Evolutionary conservation across 2,329 filamentous ascomycete genomes (phyloP).

Genomic region (Cercospora sp.): DNA sequence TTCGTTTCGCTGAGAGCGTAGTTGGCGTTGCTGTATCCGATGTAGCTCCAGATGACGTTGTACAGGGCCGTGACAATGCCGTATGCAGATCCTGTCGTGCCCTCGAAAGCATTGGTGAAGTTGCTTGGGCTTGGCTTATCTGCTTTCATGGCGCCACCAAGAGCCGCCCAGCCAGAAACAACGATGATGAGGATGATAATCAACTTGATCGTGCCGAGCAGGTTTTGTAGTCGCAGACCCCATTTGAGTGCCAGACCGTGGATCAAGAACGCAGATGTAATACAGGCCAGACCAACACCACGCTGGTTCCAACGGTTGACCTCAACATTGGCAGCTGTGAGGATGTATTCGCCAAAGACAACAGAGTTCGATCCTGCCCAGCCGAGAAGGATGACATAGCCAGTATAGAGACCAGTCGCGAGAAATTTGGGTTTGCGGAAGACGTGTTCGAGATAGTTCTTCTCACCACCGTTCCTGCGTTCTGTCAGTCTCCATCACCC

Average conservation of each 20-base stretch:
- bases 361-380: slow-evolving; percentile 69
- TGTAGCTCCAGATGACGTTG: slow-evolving; percentile 71
- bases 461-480: slow-evolving; percentile 58
- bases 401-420: slow-evolving; percentile 60
- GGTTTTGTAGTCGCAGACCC: slow-evolving; percentile 67
- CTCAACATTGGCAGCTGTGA: slow-evolving; percentile 64
- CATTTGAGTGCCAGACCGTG: slow-evolving; percentile 65
- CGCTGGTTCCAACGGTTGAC: slow-evolving; percentile 68
- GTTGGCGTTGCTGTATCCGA: slow-evolving; percentile 69
- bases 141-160: slow-evolving; percentile 62
- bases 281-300: slow-evolving; percentile 65
- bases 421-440: slow-evolving; percentile 60
- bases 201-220: slow-evolving; percentile 67
- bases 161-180: slow-evolving; percentile 57
- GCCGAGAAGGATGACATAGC: slow-evolving; percentile 63
- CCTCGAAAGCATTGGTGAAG: slow-evolving; percentile 64
- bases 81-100: slow-evolving; percentile 66
- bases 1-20: slow-evolving; percentile 49
- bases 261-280: slow-evolving; percentile 65
- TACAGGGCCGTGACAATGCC: slow-evolving; percentile 69
- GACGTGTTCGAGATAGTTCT: slow-evolving; percentile 53
- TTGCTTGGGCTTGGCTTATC: slow-evolving; percentile 58
- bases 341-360: slow-evolving; percentile 69
- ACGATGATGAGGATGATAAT: slow-evolving; percentile 66
- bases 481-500: not conserved